Percentiles rank a stretch among this genome's conserved stretches.
Conservation (phyloP, 257 asterid species). For the Linaria vulgaris region DNA sequence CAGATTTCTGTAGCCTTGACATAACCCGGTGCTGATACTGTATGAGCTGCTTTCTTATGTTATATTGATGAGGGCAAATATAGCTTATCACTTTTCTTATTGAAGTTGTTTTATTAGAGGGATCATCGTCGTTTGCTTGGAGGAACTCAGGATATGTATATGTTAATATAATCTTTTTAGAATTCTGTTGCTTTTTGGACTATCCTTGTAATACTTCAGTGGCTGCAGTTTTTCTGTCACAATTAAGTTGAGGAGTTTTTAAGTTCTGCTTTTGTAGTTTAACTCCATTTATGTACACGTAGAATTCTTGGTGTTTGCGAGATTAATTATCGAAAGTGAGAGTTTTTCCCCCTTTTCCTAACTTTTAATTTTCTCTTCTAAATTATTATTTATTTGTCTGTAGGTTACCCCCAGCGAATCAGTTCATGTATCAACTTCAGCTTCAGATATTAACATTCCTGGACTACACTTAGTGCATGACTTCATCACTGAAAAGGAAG, state of each 20-base stretch:
- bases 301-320: no score
- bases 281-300: no score
- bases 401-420: slow-evolving; percentile 46
- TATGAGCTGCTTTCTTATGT: neutral
- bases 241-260: neutral
- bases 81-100: slow-evolving; percentile 7
- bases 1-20: neutral
- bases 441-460: slow-evolving; percentile 76
- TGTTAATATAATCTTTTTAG: neutral
- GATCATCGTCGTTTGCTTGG: neutral
- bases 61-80: neutral
- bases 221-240: neutral
- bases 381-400: slow-evolving; percentile 3
- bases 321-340: slow-evolving; percentile 1
- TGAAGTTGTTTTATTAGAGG: neutral
- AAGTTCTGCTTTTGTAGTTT: no score
- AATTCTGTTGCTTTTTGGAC: neutral
- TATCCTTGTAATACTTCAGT: neutral
- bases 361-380: neutral
- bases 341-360: neutral
- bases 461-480: slow-evolving; percentile 74
- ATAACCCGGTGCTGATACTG: neutral
- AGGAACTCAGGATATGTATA: neutral
- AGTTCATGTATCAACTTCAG: slow-evolving; percentile 60
- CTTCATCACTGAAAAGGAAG: slow-evolving; percentile 67